Conservation (phyloP, 106 monocot species). For the Acanthochlamys bracteata region DNA sequence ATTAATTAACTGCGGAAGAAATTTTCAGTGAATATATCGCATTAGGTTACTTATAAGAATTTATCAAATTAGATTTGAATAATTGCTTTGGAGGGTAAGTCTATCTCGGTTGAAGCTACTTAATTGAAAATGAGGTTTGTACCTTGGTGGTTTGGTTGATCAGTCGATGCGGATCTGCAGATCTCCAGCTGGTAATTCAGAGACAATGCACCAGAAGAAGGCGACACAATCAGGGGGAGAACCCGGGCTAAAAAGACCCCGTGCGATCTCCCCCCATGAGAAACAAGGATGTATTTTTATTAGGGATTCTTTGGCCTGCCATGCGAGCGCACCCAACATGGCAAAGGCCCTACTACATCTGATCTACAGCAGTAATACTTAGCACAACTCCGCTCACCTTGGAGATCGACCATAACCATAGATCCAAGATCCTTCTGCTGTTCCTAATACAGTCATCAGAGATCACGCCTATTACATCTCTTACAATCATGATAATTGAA, state of each 20-base stretch:
- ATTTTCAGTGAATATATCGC: no score
- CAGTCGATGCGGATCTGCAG: no score
- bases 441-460: neutral
- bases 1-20: no score
- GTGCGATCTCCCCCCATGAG: constrained; percentile 14
- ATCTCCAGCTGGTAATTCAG: neutral
- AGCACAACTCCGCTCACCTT: neutral
- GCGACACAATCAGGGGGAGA: constrained; percentile 12
- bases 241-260: constrained; percentile 34
- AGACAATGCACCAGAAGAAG: neutral
- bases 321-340: constrained; percentile 16
- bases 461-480: neutral
- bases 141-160: no score
- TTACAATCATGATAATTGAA: neutral
- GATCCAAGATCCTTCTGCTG: no score
- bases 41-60: no score
- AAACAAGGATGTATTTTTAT: neutral
- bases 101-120: no score
- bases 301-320: constrained; percentile 3
- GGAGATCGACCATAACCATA: no score
- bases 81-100: no score
- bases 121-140: no score
- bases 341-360: constrained; percentile 2
- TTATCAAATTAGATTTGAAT: no score
- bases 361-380: neutral